Percentiles rank a stretch among this genome's conserved stretches.
phyloP scores from a whole-genome alignment of 805 yeast genomes.

The Cyberlindnera nakhonratchasimensis region DNA sequence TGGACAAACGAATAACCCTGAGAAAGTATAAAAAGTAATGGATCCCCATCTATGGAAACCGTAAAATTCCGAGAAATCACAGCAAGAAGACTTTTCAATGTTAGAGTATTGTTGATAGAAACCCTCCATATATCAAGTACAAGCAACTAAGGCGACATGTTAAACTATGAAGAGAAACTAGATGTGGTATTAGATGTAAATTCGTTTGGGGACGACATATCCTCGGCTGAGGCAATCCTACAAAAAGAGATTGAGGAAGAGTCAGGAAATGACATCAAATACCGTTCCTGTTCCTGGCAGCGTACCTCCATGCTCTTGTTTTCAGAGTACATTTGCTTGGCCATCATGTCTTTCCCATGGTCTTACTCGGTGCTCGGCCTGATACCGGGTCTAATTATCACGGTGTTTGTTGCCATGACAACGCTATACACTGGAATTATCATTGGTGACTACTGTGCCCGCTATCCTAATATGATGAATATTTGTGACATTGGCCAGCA shows the following conservation, averaged over 20 bases:
- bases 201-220: constrained; percentile 9
- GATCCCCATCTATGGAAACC: too few species aligned
- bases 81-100: not conserved
- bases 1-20: too few species aligned
- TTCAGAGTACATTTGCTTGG: constrained; percentile 58
- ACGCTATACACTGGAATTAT: constrained; percentile 55
- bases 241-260: constrained; percentile 18
- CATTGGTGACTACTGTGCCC: constrained; percentile 51
- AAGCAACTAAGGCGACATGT: too few species aligned
- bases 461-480: constrained; percentile 47
- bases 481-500: constrained; percentile 60
- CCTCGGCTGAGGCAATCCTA: constrained; percentile 19
- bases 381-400: constrained; percentile 54
- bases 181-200: too few species aligned
- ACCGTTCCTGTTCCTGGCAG: constrained; percentile 53
- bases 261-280: constrained; percentile 36
- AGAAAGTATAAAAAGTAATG: too few species aligned
- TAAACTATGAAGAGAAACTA: too few species aligned
- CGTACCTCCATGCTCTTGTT: constrained; percentile 57
- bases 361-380: constrained; percentile 57
- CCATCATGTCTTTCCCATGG: constrained; percentile 67
- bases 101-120: too few species aligned
- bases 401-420: constrained; percentile 47
- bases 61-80: not conserved
- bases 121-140: not conserved